phyloP scores from a whole-genome alignment of 345 rosid species.

The Melaleuca alternifolia region DNA sequence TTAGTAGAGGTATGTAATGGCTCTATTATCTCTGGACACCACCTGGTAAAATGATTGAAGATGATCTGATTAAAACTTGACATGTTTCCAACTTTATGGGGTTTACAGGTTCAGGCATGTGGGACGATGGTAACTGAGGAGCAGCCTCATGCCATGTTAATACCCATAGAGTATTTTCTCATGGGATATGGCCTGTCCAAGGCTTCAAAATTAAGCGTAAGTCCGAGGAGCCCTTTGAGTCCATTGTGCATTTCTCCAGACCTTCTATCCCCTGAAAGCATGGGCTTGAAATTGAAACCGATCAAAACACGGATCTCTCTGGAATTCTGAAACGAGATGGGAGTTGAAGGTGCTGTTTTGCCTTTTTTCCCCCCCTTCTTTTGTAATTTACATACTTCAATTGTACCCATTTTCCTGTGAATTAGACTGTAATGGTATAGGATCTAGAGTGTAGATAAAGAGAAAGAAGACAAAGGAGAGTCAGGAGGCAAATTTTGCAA shows the following conservation, averaged over 20 bases:
- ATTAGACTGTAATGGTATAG: background rate
- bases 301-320: slow-evolving; percentile 58
- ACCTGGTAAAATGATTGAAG: background rate
- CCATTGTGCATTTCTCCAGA: slow-evolving; percentile 74
- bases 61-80: background rate
- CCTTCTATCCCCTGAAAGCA: slow-evolving; percentile 95
- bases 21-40: background rate
- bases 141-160: slow-evolving; percentile 95
- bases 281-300: slow-evolving; percentile 96
- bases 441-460: slow-evolving; percentile 11
- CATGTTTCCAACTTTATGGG: background rate
- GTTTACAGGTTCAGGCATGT: slow-evolving; percentile 77
- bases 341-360: background rate
- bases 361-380: background rate
- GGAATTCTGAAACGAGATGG: background rate
- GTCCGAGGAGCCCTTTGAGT: slow-evolving; percentile 92
- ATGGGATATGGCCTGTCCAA: slow-evolving; percentile 75
- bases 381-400: background rate
- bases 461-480: background rate
- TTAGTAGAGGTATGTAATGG: slow-evolving; percentile 63
- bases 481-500: background rate
- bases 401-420: background rate
- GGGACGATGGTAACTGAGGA: slow-evolving; percentile 96
- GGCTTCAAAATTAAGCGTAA: slow-evolving; percentile 50
- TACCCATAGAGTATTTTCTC: slow-evolving; percentile 85